Conservation (phyloP, 257 asterid genomes). For the Verbena officinalis region DNA sequence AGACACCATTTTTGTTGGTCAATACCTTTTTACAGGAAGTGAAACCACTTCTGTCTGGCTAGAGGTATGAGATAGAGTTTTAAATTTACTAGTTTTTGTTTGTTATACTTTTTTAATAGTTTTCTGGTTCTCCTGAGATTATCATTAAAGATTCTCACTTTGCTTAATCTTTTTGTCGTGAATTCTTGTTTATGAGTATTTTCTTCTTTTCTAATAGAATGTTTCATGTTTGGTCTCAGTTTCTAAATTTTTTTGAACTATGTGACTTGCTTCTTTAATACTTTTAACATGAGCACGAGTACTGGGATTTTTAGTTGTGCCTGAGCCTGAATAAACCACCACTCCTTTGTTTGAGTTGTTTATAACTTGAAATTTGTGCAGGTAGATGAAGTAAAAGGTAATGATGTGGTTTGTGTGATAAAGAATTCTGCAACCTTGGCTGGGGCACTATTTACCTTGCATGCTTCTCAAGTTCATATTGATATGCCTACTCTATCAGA, state of each 20-base stretch:
- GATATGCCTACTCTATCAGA: constrained; percentile 90
- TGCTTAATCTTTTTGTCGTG: constrained; percentile 3
- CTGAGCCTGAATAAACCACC: constrained; percentile 14
- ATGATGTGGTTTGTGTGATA: constrained; percentile 72
- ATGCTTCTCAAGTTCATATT: constrained; percentile 90
- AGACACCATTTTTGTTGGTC: constrained; percentile 88
- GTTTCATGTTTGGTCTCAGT: not conserved
- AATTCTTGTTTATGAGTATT: not conserved
- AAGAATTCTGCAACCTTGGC: constrained; percentile 94
- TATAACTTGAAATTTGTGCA: constrained; percentile 33
- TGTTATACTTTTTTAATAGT: not conserved
- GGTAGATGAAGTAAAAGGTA: constrained; percentile 81
- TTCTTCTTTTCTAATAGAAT: not conserved
- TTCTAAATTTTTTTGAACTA: not conserved
- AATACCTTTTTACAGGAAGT: constrained; percentile 88
- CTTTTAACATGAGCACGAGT: constrained; percentile 6
- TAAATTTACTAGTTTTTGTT: not conserved
- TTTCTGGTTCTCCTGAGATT: not conserved
- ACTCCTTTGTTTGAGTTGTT: constrained; percentile 15
- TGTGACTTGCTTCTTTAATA: constrained; percentile 16
- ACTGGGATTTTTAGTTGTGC: not conserved
- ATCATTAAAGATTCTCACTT: not conserved
- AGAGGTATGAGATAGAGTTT: constrained; percentile 58
- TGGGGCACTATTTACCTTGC: constrained; percentile 89
- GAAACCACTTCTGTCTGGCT: constrained; percentile 92